A percentile compares a stretch with the other conserved stretches of the same genome.
Conservation (phyloP, 257 asterid genomes). For the Orobanche coerulescens region DNA sequence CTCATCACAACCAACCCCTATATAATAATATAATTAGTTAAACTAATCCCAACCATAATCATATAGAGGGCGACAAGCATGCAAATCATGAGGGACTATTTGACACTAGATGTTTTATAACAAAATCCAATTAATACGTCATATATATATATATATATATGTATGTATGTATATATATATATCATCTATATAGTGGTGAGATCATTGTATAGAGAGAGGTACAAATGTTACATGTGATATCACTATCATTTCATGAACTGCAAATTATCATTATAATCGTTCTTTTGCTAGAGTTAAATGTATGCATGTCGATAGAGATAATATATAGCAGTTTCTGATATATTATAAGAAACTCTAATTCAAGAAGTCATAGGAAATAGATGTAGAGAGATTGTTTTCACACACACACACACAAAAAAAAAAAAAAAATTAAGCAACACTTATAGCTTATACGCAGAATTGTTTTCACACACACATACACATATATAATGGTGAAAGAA, state of each 20-base stretch:
- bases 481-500: not conserved
- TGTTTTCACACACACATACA: not conserved
- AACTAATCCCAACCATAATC: constrained; percentile 21
- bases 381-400: too few relatives aligned
- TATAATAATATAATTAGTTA: not conserved
- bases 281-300: too few relatives aligned
- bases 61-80: constrained; percentile 15
- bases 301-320: too few relatives aligned
- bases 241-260: constrained; percentile 13
- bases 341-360: too few relatives aligned
- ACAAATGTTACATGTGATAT: constrained; percentile 8
- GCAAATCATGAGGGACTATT: constrained; percentile 12
- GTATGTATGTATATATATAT: not conserved
- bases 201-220: constrained; percentile 16
- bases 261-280: too few relatives aligned
- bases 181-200: constrained; percentile 5
- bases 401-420: not conserved
- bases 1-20: too few relatives aligned
- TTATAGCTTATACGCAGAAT: too few relatives aligned
- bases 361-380: not conserved
- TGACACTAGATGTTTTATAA: not conserved
- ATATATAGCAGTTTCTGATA: too few relatives aligned
- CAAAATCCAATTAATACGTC: not conserved
- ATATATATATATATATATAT: not conserved
- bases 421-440: too few relatives aligned